Percentiles rank a stretch among this genome's conserved stretches.
phyloP scores from a whole-genome alignment of 78 protist genomes.

The Pigoraptor vietnamica region DNA sequence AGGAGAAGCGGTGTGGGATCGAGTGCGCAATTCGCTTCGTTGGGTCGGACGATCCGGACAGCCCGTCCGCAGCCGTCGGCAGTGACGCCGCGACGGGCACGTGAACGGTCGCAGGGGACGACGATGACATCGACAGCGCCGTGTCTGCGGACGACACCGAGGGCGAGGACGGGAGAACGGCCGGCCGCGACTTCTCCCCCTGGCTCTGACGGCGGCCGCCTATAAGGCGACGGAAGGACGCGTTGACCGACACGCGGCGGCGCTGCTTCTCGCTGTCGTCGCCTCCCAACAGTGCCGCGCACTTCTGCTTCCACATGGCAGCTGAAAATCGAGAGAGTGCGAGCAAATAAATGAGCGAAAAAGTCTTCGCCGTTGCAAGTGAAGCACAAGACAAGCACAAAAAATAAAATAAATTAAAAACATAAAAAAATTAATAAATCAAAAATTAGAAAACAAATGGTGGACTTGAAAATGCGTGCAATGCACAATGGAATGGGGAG shows the following conservation, averaged over 20 bases:
- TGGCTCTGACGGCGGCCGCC: neutral
- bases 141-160: neutral
- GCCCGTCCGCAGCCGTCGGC: too few species aligned
- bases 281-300: neutral
- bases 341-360: neutral
- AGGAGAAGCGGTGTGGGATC: neutral
- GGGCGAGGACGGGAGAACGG: neutral
- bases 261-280: neutral
- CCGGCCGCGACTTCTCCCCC: neutral
- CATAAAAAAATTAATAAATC: too few species aligned
- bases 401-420: too few species aligned
- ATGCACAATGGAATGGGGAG: too few species aligned
- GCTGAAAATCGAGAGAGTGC: neutral
- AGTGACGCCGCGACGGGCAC: too few species aligned
- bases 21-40: neutral
- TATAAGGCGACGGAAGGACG: neutral
- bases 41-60: too few species aligned
- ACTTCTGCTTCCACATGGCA: conserved; percentile 1
- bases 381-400: neutral
- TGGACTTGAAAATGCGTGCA: too few species aligned
- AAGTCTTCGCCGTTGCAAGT: neutral
- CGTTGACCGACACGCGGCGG: neutral
- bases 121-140: neutral
- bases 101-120: neutral
- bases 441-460: too few species aligned